A percentile compares a stretch with the other conserved stretches of the same genome.
phyloP scores from a whole-genome alignment of 2,329 filamentous ascomycete species.

The Cladosporium velox region DNA sequence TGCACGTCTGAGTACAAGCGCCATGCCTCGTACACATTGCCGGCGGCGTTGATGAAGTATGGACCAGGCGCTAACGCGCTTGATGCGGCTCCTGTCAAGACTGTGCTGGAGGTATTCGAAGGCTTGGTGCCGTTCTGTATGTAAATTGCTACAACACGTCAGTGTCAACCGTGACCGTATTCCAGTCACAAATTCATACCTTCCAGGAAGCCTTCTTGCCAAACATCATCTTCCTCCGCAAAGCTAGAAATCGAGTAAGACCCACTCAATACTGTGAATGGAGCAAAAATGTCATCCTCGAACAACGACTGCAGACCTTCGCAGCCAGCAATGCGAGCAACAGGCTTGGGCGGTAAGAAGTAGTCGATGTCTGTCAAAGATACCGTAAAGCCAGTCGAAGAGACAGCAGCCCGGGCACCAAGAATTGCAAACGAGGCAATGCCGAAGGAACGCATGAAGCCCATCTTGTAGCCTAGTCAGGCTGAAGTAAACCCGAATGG shows the following conservation, averaged over 20 bases:
- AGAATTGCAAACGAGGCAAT: background rate
- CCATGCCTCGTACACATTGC: slow-evolving; percentile 50
- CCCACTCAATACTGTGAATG: slow-evolving; percentile 1
- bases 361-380: background rate
- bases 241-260: slow-evolving; percentile 1
- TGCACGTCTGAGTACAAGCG: slow-evolving; percentile 50
- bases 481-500: background rate
- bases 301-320: slow-evolving; percentile 9
- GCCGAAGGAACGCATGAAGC: background rate
- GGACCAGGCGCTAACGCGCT: slow-evolving; percentile 44
- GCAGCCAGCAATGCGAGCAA: background rate
- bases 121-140: background rate
- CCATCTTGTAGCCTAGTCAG: background rate
- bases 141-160: background rate
- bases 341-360: slow-evolving; percentile 8
- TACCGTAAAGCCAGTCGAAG: slow-evolving; percentile 5
- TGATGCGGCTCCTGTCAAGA: background rate
- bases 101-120: background rate
- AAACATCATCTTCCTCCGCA: slow-evolving; percentile 3
- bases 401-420: background rate
- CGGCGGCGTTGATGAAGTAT: slow-evolving; percentile 50
- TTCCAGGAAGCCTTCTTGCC: slow-evolving; percentile 11
- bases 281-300: background rate
- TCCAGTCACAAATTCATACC: background rate
- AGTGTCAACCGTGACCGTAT: background rate